phyloP scores from a whole-genome alignment of 2,329 filamentous ascomycete genomes.

The Epichloe sibirici region DNA sequence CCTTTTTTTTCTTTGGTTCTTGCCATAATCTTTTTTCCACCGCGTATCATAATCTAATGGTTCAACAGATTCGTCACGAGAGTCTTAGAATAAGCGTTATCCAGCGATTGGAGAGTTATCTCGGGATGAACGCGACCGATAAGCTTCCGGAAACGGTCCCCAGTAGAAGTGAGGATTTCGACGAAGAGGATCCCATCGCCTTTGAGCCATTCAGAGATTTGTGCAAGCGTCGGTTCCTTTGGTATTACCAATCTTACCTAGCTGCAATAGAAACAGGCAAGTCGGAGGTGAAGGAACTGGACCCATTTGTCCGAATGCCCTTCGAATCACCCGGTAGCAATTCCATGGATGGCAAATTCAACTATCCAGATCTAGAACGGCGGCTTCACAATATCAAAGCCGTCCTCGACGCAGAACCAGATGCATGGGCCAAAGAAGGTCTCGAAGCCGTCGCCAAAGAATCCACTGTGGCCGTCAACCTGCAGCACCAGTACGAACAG shows the following conservation, averaged over 20 bases:
- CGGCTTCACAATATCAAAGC: conserved; percentile 58
- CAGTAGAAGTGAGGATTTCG: conserved; percentile 28
- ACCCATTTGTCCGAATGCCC: conserved; percentile 66
- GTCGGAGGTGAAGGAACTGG: conserved; percentile 48
- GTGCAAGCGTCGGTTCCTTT: conserved; percentile 82
- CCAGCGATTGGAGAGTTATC: conserved; percentile 67
- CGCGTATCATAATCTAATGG: background rate
- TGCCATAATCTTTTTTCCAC: background rate
- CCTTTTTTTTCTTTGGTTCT: background rate
- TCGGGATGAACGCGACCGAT: conserved; percentile 48
- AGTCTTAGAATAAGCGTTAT: conserved; percentile 78
- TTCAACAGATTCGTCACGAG: conserved; percentile 74
- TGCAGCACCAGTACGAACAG: conserved; percentile 77
- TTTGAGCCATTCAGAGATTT: conserved; percentile 87
- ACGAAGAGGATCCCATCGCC: conserved; percentile 42
- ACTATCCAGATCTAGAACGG: conserved; percentile 61
- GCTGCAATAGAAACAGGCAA: conserved; percentile 54
- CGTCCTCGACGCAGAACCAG: conserved; percentile 59
- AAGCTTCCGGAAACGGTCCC: conserved; percentile 8
- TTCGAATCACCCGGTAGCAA: conserved; percentile 65
- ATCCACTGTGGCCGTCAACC: conserved; percentile 64
- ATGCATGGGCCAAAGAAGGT: conserved; percentile 61
- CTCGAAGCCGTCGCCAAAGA: conserved; percentile 49
- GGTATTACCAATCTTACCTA: conserved; percentile 89
- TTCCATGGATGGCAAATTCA: conserved; percentile 74